These are phyloP conservation scores for Colletotrichum sojae DNA, from an alignment of 2,329 filamentous ascomycete genomes.

Conservation along the genomic window DNA sequence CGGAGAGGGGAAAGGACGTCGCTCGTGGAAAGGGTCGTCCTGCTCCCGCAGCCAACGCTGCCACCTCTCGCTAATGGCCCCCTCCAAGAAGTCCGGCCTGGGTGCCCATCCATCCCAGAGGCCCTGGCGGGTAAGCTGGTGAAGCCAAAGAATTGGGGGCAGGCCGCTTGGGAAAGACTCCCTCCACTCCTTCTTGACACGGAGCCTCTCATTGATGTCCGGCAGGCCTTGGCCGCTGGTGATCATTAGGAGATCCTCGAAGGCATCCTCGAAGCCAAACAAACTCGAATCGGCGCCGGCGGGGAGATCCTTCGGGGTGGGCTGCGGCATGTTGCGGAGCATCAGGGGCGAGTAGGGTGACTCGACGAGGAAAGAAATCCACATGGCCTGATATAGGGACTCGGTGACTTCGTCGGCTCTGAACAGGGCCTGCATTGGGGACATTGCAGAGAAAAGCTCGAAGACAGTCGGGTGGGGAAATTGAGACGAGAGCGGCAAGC, in stretches of 20 bases:
- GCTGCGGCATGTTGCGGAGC: slow-evolving; percentile 62
- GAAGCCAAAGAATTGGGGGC: slow-evolving; percentile 59
- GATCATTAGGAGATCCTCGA: slow-evolving; percentile 69
- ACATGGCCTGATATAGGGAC: slow-evolving; percentile 41
- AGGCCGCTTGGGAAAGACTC: slow-evolving; percentile 57
- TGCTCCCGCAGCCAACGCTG: slow-evolving; percentile 38
- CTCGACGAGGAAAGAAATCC: slow-evolving; percentile 53
- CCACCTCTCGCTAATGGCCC: slow-evolving; percentile 39
- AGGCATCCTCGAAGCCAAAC: slow-evolving; percentile 70
- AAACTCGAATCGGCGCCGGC: slow-evolving; percentile 51
- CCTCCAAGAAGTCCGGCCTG: slow-evolving; percentile 35
- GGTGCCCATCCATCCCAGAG: slow-evolving; percentile 42
- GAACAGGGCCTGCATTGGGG: slow-evolving; percentile 32
- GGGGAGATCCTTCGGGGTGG: slow-evolving; percentile 61
- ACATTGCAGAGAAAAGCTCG: slow-evolving; percentile 31
- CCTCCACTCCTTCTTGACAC: slow-evolving; percentile 54
- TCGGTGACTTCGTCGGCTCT: slow-evolving; percentile 37
- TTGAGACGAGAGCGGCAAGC: slow-evolving; percentile 8
- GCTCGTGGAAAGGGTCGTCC: slow-evolving; percentile 35
- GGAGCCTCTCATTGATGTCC: slow-evolving; percentile 53
- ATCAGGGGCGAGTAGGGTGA: slow-evolving; percentile 62
- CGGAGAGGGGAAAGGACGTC: not conserved
- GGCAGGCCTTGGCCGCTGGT: slow-evolving; percentile 59
- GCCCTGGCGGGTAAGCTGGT: slow-evolving; percentile 41
- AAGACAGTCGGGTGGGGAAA: slow-evolving; percentile 25